phyloP scores from a whole-genome alignment of 2,329 filamentous ascomycete species.

The Leptographium radiaticola region DNA sequence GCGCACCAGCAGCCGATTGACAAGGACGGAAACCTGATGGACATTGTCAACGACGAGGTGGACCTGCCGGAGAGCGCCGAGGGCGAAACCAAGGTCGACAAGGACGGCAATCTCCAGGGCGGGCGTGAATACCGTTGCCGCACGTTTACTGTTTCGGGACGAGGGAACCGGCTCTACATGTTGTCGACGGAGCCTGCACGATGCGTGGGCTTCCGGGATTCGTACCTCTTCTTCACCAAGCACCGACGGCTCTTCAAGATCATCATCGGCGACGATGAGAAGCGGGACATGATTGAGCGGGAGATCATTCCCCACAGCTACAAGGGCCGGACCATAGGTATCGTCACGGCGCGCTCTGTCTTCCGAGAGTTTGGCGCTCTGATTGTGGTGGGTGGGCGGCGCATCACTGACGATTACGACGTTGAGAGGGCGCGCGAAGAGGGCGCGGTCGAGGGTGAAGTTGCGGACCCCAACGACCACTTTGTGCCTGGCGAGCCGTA shows the following conservation, averaged over 20 bases:
- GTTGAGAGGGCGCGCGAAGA: slow-evolving; percentile 60
- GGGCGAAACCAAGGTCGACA: slow-evolving; percentile 89
- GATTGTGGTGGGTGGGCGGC: slow-evolving; percentile 83
- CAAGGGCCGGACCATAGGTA: slow-evolving; percentile 93
- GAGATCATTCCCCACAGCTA: slow-evolving; percentile 96
- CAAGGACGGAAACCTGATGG: slow-evolving; percentile 83
- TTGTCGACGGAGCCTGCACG: slow-evolving; percentile 93
- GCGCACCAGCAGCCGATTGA: slow-evolving; percentile 74
- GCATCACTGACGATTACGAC: slow-evolving; percentile 81
- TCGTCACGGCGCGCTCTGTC: slow-evolving; percentile 90
- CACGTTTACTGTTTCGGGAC: slow-evolving; percentile 79
- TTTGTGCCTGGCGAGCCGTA: slow-evolving; percentile 72
- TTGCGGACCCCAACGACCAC: slow-evolving; percentile 81
- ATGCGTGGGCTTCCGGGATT: slow-evolving; percentile 94
- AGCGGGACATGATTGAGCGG: slow-evolving; percentile 88
- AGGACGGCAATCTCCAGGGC: slow-evolving; percentile 66
- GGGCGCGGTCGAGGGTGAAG: slow-evolving; percentile 72
- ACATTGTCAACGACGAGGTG: slow-evolving; percentile 86
- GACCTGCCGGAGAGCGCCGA: slow-evolving; percentile 75
- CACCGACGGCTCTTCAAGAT: slow-evolving; percentile 95
- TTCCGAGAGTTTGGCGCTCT: slow-evolving; percentile 93
- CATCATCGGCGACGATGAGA: slow-evolving; percentile 94
- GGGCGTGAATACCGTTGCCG: slow-evolving; percentile 89
- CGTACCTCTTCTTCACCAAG: slow-evolving; percentile 97
- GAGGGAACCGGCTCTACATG: slow-evolving; percentile 88